Percentiles rank a stretch among this genome's conserved stretches.
Evolutionary conservation across 805 yeast species (phyloP).

Genomic region (Cyberlindnera saturnus): DNA sequence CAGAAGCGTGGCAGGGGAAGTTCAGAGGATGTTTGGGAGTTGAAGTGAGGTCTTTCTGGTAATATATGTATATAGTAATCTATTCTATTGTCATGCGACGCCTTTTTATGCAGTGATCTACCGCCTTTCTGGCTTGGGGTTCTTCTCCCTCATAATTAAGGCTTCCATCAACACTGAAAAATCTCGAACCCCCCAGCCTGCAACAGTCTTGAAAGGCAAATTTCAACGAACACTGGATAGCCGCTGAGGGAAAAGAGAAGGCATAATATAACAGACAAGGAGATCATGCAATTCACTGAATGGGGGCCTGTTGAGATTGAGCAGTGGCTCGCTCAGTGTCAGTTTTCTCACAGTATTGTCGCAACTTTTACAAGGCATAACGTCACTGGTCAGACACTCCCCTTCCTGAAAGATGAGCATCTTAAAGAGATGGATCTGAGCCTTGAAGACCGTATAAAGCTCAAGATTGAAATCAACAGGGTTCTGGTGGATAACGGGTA

Average conservation of each 20-base stretch:
- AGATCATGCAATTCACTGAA: slow-evolving; percentile 7
- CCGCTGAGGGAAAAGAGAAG: background rate
- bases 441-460: slow-evolving; percentile 48
- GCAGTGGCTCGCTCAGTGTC: slow-evolving; percentile 17
- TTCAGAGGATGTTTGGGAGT: slow-evolving; percentile 82
- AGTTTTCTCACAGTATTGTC: slow-evolving; percentile 14
- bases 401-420: slow-evolving; percentile 63
- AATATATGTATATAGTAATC: no score
- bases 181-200: no score
- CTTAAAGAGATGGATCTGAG: slow-evolving; percentile 65
- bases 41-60: slow-evolving; percentile 3
- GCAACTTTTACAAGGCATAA: slow-evolving; percentile 45
- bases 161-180: no score
- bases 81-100: no score
- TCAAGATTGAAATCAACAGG: slow-evolving; percentile 55
- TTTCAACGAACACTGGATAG: background rate
- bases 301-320: slow-evolving; percentile 23
- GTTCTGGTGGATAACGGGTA: slow-evolving; percentile 28
- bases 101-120: no score
- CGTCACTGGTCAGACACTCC: slow-evolving; percentile 67
- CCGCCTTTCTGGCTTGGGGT: no score
- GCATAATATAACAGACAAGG: background rate
- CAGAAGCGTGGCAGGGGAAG: slow-evolving; percentile 62
- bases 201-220: no score
- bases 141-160: no score